phyloP scores from a whole-genome alignment of 257 asterid genomes.

The Cinchona pubescens region DNA sequence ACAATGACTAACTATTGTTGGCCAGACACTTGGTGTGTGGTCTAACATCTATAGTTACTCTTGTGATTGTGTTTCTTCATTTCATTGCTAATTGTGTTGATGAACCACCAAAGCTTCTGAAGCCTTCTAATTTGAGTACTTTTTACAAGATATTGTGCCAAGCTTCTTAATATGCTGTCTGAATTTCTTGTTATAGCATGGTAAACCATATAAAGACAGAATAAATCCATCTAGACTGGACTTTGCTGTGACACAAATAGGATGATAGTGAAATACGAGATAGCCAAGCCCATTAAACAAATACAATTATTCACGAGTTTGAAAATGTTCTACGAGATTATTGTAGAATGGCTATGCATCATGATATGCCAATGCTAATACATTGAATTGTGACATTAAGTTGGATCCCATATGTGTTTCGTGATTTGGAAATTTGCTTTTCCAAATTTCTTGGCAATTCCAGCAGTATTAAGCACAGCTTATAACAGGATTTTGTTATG shows the following conservation, averaged over 20 bases:
- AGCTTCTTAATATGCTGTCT: not conserved
- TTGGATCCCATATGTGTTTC: not conserved
- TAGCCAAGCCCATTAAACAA: not conserved
- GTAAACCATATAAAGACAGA: not conserved
- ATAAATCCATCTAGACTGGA: not conserved
- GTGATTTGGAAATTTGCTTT: not conserved
- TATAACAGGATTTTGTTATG: not conserved
- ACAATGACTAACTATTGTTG: not conserved
- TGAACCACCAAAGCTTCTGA: not conserved
- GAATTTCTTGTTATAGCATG: not conserved
- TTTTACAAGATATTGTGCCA: not conserved
- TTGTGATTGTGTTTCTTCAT: not conserved
- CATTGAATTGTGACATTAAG: not conserved
- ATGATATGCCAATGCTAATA: not conserved
- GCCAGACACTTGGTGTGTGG: too few species aligned
- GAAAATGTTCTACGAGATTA: too few species aligned
- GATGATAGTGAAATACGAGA: not conserved
- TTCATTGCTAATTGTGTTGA: not conserved
- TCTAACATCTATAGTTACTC: not conserved
- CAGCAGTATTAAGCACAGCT: not conserved
- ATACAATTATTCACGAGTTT: not conserved
- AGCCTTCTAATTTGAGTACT: not conserved
- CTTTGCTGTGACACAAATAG: not conserved
- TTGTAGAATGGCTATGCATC: too few species aligned
- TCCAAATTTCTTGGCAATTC: not conserved